Base-by-base conservation (phyloP, 768 basidiomycete genomes). In the Calocybe cyanea region DNA sequence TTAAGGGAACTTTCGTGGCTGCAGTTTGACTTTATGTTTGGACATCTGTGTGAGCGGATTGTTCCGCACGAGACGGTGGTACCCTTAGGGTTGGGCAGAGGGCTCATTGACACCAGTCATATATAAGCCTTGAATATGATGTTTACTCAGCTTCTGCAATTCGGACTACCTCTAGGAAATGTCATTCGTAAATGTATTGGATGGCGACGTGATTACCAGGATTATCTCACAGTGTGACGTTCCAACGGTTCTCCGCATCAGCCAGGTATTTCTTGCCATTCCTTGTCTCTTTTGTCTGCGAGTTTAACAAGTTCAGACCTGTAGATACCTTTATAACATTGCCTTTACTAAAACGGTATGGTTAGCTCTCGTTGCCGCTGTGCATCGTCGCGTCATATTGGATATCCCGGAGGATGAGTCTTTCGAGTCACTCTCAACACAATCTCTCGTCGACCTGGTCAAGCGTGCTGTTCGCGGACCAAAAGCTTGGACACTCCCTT, bases 201-300 rank as follows among this genome's bases (percentile, higher is more conserved):
- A 45, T 24, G 38, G 41, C 21, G 44, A 50, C 37, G 34, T 45
- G 3, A 36, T 50, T 4, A 18, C 40, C 6, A 23, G 43, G 15
- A 45, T 45, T 14, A n/a, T 50, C 4, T 45, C 24, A n/a, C 30
- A 37, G 3, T 44, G 43, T 35, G 43, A 45, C 20, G 37, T 50
- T 14, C 49, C 49, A 21, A 36, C 43, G 2, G 43, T 50, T 9
- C 33, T 50, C 28, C 36, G 43, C 15, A 17, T 30, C 9, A 41
- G 43, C 21, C 38, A 41, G 43, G 49, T 45, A 45, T 14, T 18
- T 9, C 11, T 28, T 11, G 25, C n/a, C n/a, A n/a, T n/a, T n/a
- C 4, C 34, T 11, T 41, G 3, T 30, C 13, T n/a, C 7, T 17
- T 7, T 14, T 19, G 9, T 17, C 13, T 5, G 38, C 13, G 17